Evolutionary conservation across 2,329 filamentous ascomycete species (phyloP).

Genomic region (Epicoccum nigrum): DNA sequence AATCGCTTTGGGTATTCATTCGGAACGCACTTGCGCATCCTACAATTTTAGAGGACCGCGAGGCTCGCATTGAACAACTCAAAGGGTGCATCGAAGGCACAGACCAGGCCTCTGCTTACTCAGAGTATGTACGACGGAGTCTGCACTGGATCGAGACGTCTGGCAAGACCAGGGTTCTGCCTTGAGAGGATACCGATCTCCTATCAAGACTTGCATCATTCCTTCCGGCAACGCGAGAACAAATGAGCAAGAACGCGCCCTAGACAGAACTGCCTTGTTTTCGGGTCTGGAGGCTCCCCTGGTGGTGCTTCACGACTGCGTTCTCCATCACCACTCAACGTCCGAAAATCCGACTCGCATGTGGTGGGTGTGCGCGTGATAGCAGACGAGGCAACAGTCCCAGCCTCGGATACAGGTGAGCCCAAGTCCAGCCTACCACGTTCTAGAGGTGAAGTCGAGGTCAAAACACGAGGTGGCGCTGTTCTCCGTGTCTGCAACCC

Average conservation of each 20-base stretch:
- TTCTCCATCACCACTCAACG: not conserved
- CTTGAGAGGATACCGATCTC: not conserved
- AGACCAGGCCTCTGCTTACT: slow-evolving; percentile 1
- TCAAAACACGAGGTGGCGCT: not conserved
- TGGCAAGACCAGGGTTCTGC: not conserved
- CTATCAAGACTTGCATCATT: not conserved
- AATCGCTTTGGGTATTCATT: slow-evolving; percentile 45
- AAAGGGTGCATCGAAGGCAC: slow-evolving; percentile 11
- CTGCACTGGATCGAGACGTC: slow-evolving; percentile 24
- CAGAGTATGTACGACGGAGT: slow-evolving; percentile 13
- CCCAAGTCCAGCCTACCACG: not conserved
- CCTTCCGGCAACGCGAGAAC: not conserved
- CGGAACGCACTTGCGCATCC: slow-evolving; percentile 30
- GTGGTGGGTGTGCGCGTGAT: not conserved
- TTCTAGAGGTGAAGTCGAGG: not conserved
- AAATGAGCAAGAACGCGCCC: not conserved
- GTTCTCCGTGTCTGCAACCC: not conserved
- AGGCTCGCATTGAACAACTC: slow-evolving; percentile 15
- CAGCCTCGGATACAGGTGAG: slow-evolving; percentile 1
- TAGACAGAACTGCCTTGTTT: slow-evolving; percentile 2
- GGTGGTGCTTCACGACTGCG: not conserved
- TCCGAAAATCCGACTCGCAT: slow-evolving; percentile 12
- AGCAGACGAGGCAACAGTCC: not conserved
- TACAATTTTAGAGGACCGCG: slow-evolving; percentile 14
- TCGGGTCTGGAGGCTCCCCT: slow-evolving; percentile 15